phyloP scores from a whole-genome alignment of 495 filamentous ascomycete genomes.

The Penicillium silybi region DNA sequence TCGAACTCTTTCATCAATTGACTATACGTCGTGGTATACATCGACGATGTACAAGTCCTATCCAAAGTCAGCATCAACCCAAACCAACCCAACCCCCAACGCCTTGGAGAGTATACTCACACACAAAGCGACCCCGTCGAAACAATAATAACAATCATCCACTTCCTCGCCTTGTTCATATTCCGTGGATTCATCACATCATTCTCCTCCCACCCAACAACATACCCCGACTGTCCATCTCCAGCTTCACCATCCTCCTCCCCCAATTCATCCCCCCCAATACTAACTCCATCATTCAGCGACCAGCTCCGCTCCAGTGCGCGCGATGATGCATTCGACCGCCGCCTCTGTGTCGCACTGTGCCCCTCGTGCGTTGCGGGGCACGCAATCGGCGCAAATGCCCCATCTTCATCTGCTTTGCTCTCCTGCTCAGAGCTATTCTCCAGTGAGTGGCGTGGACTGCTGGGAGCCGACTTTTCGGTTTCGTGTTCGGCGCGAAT shows the following conservation, averaged over 20 bases:
- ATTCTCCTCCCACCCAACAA: conserved; percentile 68
- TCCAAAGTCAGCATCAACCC: neutral
- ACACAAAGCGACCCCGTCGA: conserved; percentile 74
- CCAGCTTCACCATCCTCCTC: conserved; percentile 10
- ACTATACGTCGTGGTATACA: conserved; percentile 83
- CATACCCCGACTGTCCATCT: conserved; percentile 37
- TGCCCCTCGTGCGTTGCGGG: conserved; percentile 12
- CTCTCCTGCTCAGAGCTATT: conserved; percentile 4
- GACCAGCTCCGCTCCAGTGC: conserved; percentile 46
- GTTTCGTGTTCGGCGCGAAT: neutral
- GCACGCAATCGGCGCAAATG: conserved; percentile 27
- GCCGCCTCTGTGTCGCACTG: conserved; percentile 14
- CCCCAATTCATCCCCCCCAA: conserved; percentile 31
- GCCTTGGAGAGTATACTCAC: conserved; percentile 48
- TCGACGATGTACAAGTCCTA: conserved; percentile 82
- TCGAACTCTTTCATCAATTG: conserved; percentile 77
- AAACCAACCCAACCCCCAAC: neutral
- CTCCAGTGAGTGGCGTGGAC: neutral
- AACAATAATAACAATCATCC: conserved; percentile 73
- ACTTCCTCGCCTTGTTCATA: conserved; percentile 64
- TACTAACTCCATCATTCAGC: conserved; percentile 59
- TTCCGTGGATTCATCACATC: conserved; percentile 73
- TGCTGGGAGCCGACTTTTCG: conserved; percentile 3
- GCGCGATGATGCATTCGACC: conserved; percentile 21
- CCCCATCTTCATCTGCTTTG: conserved; percentile 17